Conservation (phyloP, 2,329 filamentous ascomycete genomes). For the Cryphonectria nitschkei region DNA sequence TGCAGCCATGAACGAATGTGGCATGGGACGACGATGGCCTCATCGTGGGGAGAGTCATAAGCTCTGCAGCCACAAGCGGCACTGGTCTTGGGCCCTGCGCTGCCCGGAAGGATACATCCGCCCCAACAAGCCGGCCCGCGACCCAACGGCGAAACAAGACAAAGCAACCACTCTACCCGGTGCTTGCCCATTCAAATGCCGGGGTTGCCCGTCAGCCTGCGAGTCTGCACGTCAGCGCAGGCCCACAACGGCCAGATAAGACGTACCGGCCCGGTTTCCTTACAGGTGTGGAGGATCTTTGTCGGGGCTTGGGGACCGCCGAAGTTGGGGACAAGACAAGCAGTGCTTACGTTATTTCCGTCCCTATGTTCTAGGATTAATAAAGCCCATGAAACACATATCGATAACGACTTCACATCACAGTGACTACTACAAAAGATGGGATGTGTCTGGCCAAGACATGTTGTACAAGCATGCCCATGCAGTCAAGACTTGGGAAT, state of each 20-base stretch:
- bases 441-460: background rate
- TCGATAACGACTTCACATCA: background rate
- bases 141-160: background rate
- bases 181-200: background rate
- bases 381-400: background rate
- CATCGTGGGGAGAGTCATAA: background rate
- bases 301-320: background rate
- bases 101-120: background rate
- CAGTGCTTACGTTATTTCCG: background rate
- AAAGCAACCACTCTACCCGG: background rate
- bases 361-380: background rate
- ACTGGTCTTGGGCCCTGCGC: background rate
- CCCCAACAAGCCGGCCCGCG: background rate
- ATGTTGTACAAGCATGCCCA: background rate
- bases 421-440: background rate
- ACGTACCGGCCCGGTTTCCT: background rate
- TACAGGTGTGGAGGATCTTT: background rate
- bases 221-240: background rate
- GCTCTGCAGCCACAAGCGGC: background rate
- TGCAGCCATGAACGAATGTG: background rate
- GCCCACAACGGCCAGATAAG: conserved; percentile 23
- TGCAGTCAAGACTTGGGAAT: too few species aligned
- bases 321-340: background rate
- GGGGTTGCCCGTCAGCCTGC: background rate
- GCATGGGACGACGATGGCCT: conserved; percentile 26